phyloP scores from a whole-genome alignment of 345 rosid genomes.

The Boechera divaricarpa region DNA sequence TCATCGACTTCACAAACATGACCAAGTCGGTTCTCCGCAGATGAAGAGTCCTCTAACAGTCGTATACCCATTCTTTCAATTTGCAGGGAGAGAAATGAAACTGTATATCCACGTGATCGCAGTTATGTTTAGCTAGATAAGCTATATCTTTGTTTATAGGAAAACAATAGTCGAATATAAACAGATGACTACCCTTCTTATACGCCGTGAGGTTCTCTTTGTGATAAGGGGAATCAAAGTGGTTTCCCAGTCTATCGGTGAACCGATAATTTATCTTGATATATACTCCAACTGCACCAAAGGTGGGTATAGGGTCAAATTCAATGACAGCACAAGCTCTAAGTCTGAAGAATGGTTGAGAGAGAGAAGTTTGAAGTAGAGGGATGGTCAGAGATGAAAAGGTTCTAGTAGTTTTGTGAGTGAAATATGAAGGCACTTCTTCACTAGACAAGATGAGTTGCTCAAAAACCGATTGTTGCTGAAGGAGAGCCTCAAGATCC shows the following conservation, averaged over 20 bases:
- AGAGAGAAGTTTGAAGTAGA: background rate
- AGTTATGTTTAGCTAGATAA: too few relatives aligned
- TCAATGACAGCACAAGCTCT: background rate
- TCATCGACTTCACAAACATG: background rate
- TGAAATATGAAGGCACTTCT: constrained; percentile 20
- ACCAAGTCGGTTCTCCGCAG: background rate
- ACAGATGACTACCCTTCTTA: too few relatives aligned
- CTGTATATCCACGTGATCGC: too few relatives aligned
- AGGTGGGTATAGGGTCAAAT: background rate
- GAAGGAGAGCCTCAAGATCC: background rate
- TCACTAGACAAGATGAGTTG: background rate
- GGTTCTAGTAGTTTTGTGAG: background rate
- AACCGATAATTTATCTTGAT: too few relatives aligned
- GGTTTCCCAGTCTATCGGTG: too few relatives aligned
- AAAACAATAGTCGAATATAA: too few relatives aligned
- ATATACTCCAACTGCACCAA: too few relatives aligned
- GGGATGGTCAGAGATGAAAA: background rate
- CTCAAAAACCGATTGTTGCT: background rate
- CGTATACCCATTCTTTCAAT: background rate
- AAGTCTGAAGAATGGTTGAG: background rate
- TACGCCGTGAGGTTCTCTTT: too few relatives aligned
- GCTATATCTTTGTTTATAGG: too few relatives aligned
- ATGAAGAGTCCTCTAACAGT: background rate
- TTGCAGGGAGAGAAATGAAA: too few relatives aligned
- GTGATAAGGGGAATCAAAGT: too few relatives aligned